These are phyloP conservation scores for Medicago arabica DNA, from an alignment of 306 rosid species.

Conservation along the genomic window DNA sequence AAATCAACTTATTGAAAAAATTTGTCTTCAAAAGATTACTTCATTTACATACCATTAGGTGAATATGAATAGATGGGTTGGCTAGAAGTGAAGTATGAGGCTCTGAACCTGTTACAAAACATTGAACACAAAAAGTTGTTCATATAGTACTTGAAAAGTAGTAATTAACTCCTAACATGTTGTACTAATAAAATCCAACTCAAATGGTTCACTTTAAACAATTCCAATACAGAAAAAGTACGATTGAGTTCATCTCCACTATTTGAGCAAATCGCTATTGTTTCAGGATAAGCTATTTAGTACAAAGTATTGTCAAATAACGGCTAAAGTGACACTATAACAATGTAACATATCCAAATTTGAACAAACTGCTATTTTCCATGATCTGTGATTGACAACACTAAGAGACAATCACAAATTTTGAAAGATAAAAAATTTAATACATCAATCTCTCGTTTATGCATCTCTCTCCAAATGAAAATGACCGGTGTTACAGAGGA, in stretches of 20 bases:
- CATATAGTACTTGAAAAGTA: constrained; percentile 3
- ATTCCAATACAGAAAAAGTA: constrained; percentile 5
- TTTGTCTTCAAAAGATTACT: constrained; percentile 12
- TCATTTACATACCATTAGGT: constrained; percentile 67
- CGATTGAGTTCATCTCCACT: neutral
- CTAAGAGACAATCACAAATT: neutral
- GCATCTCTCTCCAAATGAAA: neutral
- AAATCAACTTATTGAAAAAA: constrained; percentile 26
- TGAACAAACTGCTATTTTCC: neutral
- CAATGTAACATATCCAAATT: neutral
- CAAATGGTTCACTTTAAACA: constrained; percentile 18
- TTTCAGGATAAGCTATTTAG: neutral
- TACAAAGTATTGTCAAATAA: neutral
- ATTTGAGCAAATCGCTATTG: neutral
- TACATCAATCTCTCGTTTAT: neutral
- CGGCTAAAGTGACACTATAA: neutral
- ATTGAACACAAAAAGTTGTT: constrained; percentile 23
- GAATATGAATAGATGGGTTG: constrained; percentile 72
- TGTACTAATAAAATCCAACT: constrained; percentile 9
- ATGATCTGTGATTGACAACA: neutral
- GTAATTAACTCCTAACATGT: constrained; percentile 15
- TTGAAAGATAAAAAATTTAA: neutral
- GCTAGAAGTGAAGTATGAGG: constrained; percentile 75
- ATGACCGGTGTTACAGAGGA: neutral
- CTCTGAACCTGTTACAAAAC: constrained; percentile 72